Evolutionary conservation across 1,284 basidiomycete genomes (phyloP).

Genomic region (Trichosporon sp.): DNA sequence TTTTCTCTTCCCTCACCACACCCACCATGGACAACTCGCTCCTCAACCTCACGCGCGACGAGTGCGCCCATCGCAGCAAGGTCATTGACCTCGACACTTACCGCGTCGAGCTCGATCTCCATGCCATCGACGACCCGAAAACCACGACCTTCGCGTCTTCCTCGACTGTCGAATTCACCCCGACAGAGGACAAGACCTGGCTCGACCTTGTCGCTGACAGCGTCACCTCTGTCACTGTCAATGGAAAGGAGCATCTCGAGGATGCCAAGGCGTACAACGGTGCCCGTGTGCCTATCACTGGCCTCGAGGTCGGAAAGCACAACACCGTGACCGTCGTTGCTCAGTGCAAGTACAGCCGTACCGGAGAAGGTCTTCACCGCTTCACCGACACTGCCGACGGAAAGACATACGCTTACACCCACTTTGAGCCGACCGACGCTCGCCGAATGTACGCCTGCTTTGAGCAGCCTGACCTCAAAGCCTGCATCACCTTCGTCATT

Average conservation of each 20-base stretch:
- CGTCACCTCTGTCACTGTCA: slow-evolving; percentile 31
- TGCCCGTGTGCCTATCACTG: slow-evolving; percentile 22
- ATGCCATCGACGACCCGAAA: slow-evolving; percentile 21
- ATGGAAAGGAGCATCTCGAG: slow-evolving; percentile 7
- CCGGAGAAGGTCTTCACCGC: slow-evolving; percentile 28
- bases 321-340: slow-evolving; percentile 23
- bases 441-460: slow-evolving; percentile 27
- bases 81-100: slow-evolving; percentile 22
- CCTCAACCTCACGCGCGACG: slow-evolving; percentile 27
- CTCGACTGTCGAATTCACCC: slow-evolving; percentile 20
- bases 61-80: slow-evolving; percentile 22
- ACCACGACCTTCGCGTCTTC: slow-evolving; percentile 19
- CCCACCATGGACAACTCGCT: slow-evolving; percentile 5
- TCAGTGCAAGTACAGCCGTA: slow-evolving; percentile 24
- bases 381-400: slow-evolving; percentile 27
- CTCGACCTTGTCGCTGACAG: slow-evolving; percentile 26
- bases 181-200: slow-evolving; percentile 9
- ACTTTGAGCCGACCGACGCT: slow-evolving; percentile 29
- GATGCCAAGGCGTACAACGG: slow-evolving; percentile 20
- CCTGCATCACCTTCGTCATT: slow-evolving; percentile 20
- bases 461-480: slow-evolving; percentile 30
- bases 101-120: slow-evolving; percentile 22
- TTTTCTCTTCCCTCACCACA: neutral
- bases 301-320: slow-evolving; percentile 1
- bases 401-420: slow-evolving; percentile 26